Evolutionary conservation across 2,329 filamentous ascomycete species (phyloP).

Genomic region (Coniochaeta sp.): DNA sequence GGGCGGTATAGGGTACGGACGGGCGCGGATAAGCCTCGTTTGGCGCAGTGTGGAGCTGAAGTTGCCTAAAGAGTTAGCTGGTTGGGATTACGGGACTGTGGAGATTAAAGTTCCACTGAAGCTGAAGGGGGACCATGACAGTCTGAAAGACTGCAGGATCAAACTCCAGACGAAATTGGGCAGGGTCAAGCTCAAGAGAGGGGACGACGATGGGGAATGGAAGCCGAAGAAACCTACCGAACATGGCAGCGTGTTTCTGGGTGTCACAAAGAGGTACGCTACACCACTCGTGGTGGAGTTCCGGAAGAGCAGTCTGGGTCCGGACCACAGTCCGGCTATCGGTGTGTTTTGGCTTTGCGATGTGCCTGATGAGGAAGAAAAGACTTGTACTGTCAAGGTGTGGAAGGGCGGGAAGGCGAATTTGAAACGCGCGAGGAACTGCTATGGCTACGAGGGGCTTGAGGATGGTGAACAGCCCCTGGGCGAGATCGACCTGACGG

Average conservation of each 20-base stretch:
- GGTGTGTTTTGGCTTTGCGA: slow-evolving; percentile 63
- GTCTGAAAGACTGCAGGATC: slow-evolving; percentile 13
- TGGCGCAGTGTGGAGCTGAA: slow-evolving; percentile 64
- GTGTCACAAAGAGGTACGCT: slow-evolving; percentile 55
- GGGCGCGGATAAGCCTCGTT: slow-evolving; percentile 62
- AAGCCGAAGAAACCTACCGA: slow-evolving; percentile 35
- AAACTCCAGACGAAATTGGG: slow-evolving; percentile 26
- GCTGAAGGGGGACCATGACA: slow-evolving; percentile 13
- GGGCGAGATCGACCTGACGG: slow-evolving; percentile 48
- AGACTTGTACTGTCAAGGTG: slow-evolving; percentile 50
- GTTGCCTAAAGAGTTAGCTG: slow-evolving; percentile 49
- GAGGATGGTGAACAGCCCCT: slow-evolving; percentile 48
- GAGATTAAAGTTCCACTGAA: slow-evolving; percentile 50
- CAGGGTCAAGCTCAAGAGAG: slow-evolving; percentile 51
- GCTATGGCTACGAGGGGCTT: slow-evolving; percentile 28
- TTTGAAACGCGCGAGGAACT: slow-evolving; percentile 26
- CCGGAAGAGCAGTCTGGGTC: slow-evolving; percentile 41
- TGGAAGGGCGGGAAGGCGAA: slow-evolving; percentile 58
- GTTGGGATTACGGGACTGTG: slow-evolving; percentile 68
- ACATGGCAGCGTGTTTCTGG: slow-evolving; percentile 39
- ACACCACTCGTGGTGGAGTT: slow-evolving; percentile 51
- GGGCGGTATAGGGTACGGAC: slow-evolving; percentile 67
- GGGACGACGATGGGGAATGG: slow-evolving; percentile 43
- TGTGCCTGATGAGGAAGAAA: slow-evolving; percentile 60
- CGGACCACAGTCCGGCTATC: slow-evolving; percentile 53